Base-by-base conservation (phyloP, 371 early-diverging fungal species). In the Capniomyces stellatus region DNA sequence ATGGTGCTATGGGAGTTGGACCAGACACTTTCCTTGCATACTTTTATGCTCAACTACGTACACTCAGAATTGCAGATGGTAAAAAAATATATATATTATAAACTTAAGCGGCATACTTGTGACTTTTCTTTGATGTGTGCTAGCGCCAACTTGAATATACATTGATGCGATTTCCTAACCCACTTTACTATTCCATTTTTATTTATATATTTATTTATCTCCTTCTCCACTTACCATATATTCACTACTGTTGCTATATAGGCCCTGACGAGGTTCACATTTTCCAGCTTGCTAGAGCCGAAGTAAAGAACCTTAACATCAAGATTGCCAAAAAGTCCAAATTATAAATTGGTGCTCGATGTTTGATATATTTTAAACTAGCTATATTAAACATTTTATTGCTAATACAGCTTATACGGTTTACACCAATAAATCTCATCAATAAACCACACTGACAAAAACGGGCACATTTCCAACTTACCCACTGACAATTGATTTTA, bases 61-160 rank as follows among this genome's bases (percentile, higher is more conserved):
- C 91, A 3, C 71, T 95, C 51, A 79, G 92, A 57, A 84, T 87
- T 64, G 94, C 94, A 23, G 96, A 93, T 71, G 93, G n/a, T n/a
- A n/a, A n/a, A n/a, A n/a, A n/a, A n/a, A n/a, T n/a, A n/a, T n/a
- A n/a, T n/a, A n/a, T n/a, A n/a, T n/a, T n/a, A n/a, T n/a, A n/a
- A n/a, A n/a, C n/a, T n/a, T n/a, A n/a, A n/a, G n/a, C n/a, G n/a
- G n/a, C n/a, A n/a, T n/a, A n/a, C n/a, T n/a, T n/a, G n/a, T n/a
- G n/a, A n/a, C n/a, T n/a, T n/a, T n/a, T 41, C 41, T 18, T 41
- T 41, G 18, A 41, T 41, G 18, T 41, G 41, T 21, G 18, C 21
- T 21, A 18, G 41, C 18, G 18, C 41, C 18, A 18, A 18, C 21
- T 41, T 41, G 18, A 18, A 41, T 21, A 41, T 21, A 41, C 41